Evolutionary conservation across 2,329 filamentous ascomycete species (phyloP), one percentile per base, ranked within the genome.

Genomic region (Hypocrella siamensis): DNA sequence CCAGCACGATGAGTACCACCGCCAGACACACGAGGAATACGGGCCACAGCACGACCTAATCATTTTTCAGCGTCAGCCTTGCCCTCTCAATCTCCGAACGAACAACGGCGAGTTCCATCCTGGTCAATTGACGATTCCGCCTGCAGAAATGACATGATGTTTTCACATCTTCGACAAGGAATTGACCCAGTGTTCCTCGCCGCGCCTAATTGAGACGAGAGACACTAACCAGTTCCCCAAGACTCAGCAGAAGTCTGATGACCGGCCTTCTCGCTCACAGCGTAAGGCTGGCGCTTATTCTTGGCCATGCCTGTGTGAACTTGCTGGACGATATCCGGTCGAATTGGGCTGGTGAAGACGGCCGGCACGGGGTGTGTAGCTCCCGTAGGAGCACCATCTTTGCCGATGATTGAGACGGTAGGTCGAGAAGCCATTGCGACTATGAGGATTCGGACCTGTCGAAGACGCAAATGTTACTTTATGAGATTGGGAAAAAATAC

Each of bases 11-110:
- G 90, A 63, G 90, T 98, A 84, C 90, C 90, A 72, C 90, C 88
- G 77, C 90, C 90, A 60, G 90, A 96, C 64, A 98, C 90, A 94
- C 90, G 90, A 57, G 92, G 90, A 57, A 98, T 98, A 96, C 90
- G 90, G 64, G 90, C 92, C 58, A 98, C 90, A 65, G 90, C 90
- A 68, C 90, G 90, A 72, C 86, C 85, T 93, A 31, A n/a, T 41
- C 34, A n/a, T 35, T 29, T 9, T 15, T 27, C 17, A 15, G 21
- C 6, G 27, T 32, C 19, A 30, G 25, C 22, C n/a, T 27, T 25
- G 10, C 5, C 7, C 15, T 26, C 25, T 14, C 11, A 10, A 14
- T 26, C 21, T 22, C 21, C 12, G 21, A 22, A 22, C 21, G 21
- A n/a, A 4, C 25, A 4, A 14, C 6, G 5, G 15, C n/a, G 7